A percentile compares a stretch with the other conserved stretches of the same genome.
Evolutionary conservation across 108 stramenopile species (phyloP).

Genomic region (Cyclotella atomus): DNA sequence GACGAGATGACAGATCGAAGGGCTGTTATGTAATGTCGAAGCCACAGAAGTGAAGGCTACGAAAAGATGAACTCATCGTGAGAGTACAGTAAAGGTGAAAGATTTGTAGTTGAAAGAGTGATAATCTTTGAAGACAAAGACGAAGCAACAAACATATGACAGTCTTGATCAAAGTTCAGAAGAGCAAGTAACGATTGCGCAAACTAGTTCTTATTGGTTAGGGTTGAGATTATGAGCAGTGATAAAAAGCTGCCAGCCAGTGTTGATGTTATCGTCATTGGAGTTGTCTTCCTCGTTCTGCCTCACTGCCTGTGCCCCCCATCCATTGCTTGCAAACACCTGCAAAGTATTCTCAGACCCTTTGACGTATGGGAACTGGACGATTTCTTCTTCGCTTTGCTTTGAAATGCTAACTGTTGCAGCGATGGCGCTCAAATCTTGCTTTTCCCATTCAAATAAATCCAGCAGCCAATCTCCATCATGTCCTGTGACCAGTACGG

Average conservation of each 20-base stretch:
- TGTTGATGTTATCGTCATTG: not conserved
- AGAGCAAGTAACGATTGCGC: too few species aligned
- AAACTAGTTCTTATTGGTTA: not conserved
- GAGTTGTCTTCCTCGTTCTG: slow-evolving; percentile 7
- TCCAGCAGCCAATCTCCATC: slow-evolving; percentile 62
- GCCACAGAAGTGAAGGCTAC: too few species aligned
- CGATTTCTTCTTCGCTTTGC: slow-evolving; percentile 22
- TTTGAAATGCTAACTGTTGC: slow-evolving; percentile 15
- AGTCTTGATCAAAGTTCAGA: too few species aligned
- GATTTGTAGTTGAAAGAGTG: too few species aligned
- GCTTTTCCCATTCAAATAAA: slow-evolving; percentile 6
- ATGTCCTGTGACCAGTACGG: slow-evolving; percentile 65
- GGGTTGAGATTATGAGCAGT: slow-evolving; percentile 30
- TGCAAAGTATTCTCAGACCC: slow-evolving; percentile 43
- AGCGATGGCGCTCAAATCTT: slow-evolving; percentile 11
- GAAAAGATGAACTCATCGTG: too few species aligned
- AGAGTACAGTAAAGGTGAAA: too few species aligned
- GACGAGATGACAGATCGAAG: too few species aligned
- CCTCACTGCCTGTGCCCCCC: slow-evolving; percentile 67
- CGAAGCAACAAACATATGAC: too few species aligned
- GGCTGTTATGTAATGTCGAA: too few species aligned
- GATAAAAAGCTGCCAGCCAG: slow-evolving; percentile 71
- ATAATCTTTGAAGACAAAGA: too few species aligned
- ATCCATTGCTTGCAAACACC: slow-evolving; percentile 59
- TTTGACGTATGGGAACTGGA: slow-evolving; percentile 39